These are phyloP conservation scores for Lepraria neglecta DNA, from an alignment of 495 filamentous ascomycete genomes.

Conservation along the genomic window DNA sequence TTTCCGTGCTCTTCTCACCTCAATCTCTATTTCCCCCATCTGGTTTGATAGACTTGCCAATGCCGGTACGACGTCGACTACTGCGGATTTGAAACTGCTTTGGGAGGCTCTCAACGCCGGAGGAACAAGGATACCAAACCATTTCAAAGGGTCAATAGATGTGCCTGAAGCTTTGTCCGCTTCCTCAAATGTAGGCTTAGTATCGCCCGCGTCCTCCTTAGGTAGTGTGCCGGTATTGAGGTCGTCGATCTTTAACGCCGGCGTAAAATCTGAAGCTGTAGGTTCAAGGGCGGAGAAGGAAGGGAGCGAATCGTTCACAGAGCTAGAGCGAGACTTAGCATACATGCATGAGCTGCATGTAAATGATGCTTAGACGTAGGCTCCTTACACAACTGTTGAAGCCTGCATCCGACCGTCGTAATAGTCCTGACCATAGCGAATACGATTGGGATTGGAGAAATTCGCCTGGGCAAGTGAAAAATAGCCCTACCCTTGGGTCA, in stretches of 20 bases:
- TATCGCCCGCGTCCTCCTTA: not conserved
- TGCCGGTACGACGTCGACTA: conserved; percentile 34
- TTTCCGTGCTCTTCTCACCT: conserved; percentile 43
- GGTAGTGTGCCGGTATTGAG: not conserved
- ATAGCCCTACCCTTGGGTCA: conserved; percentile 37
- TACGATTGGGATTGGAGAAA: conserved; percentile 56
- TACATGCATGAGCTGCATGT: not conserved
- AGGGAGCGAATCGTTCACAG: not conserved
- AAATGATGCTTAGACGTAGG: not conserved
- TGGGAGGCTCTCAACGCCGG: conserved; percentile 56
- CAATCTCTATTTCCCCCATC: conserved; percentile 59
- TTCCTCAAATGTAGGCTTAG: not conserved
- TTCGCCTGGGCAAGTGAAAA: conserved; percentile 62
- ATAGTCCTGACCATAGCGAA: conserved; percentile 58
- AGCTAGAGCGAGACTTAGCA: conserved; percentile 8
- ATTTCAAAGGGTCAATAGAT: conserved; percentile 52
- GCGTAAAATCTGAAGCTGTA: not conserved
- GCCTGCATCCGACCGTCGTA: conserved; percentile 72
- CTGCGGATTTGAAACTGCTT: conserved; percentile 39
- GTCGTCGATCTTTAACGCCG: not conserved
- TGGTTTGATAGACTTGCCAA: conserved; percentile 54
- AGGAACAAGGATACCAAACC: conserved; percentile 65
- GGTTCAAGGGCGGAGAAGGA: conserved; percentile 1
- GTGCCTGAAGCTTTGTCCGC: not conserved
- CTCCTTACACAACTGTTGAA: conserved; percentile 35